Conservation (phyloP, 345 rosid species). For the Garcia nutans region DNA sequence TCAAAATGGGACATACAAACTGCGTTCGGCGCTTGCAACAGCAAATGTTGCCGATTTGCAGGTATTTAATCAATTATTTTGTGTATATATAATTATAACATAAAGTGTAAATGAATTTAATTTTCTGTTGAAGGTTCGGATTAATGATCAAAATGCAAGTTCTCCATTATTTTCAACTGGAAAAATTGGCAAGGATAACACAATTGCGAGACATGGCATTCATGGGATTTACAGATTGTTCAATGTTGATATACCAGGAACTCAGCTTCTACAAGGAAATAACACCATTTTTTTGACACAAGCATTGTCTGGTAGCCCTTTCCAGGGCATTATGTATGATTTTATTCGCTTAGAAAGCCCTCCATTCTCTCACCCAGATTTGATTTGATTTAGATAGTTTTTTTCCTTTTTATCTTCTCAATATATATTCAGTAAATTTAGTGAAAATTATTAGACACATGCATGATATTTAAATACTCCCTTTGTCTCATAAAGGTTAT, state of each 20-base stretch:
- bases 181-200: conserved; percentile 61
- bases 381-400: neutral
- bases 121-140: conserved; percentile 43
- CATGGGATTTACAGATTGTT: conserved; percentile 67
- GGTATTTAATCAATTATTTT: neutral
- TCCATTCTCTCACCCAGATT: conserved; percentile 9
- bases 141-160: conserved; percentile 41
- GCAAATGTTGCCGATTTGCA: conserved; percentile 17
- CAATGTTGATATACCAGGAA: conserved; percentile 47
- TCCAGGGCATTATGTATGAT: conserved; percentile 83
- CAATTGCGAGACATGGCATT: conserved; percentile 83
- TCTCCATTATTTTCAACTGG: conserved; percentile 62
- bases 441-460: neutral
- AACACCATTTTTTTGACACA: conserved; percentile 63
- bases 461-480: neutral
- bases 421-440: neutral
- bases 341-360: conserved; percentile 68
- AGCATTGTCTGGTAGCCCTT: conserved; percentile 45
- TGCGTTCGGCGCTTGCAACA: conserved; percentile 25
- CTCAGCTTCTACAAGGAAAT: conserved; percentile 40
- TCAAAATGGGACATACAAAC: conserved; percentile 6
- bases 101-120: no score
- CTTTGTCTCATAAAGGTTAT: no score
- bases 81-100: no score
- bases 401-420: neutral